Percentiles rank a stretch among this genome's conserved stretches.
Conservation (phyloP, 2,329 filamentous ascomycete genomes). For the Didymella arachidicola region DNA sequence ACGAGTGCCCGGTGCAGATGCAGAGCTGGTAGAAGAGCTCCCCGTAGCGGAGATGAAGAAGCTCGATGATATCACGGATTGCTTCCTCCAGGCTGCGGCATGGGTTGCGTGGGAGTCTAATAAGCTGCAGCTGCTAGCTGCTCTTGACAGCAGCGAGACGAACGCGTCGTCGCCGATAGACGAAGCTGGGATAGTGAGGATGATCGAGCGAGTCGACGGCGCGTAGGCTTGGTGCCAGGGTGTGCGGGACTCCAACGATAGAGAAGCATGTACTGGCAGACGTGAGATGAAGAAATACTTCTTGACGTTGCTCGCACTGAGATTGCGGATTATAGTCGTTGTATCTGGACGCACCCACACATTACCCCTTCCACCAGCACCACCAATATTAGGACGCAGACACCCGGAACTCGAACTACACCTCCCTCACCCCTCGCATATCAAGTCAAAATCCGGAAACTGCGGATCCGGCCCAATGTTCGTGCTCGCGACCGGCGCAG, state of each 20-base stretch:
- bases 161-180: not conserved
- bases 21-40: not conserved
- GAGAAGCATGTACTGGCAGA: not conserved
- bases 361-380: not conserved
- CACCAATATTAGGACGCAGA: not conserved
- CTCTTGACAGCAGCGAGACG: not conserved
- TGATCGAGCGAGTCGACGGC: slow-evolving; percentile 1
- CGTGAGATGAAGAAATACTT: not conserved
- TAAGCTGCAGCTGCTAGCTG: slow-evolving; percentile 28
- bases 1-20: not conserved
- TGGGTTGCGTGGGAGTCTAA: slow-evolving; percentile 80
- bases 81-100: slow-evolving; percentile 76
- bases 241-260: not conserved
- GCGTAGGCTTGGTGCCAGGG: not conserved
- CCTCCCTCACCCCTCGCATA: slow-evolving; percentile 37
- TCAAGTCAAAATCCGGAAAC: slow-evolving; percentile 51
- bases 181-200: slow-evolving; percentile 1
- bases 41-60: slow-evolving; percentile 56
- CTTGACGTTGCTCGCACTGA: not conserved
- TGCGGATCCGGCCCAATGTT: slow-evolving; percentile 50
- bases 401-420: not conserved
- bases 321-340: not conserved
- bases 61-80: slow-evolving; percentile 83
- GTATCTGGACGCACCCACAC: not conserved
- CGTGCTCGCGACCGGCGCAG: slow-evolving; percentile 32